Base-by-base conservation (phyloP, 163 green algal genomes). In the Picocystis sp. region DNA sequence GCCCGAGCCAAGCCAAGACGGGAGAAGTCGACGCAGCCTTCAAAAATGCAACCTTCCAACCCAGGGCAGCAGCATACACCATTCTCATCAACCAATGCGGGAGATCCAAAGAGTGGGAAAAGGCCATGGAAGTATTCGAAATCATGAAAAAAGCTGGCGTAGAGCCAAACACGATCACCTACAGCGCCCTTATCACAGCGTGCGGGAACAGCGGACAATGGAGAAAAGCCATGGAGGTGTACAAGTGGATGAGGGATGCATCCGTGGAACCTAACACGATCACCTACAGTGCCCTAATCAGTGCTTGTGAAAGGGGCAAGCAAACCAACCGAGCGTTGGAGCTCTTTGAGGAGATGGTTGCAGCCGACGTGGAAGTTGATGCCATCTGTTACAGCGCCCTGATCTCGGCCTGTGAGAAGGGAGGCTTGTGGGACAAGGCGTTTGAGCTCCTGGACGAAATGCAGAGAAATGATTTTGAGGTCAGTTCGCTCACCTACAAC, bases 321-420 rank as follows among this genome's bases (percentile, higher is more conserved):
- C 63, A 81, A 25, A 92, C 81, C 80, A 55, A 71, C 52, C 69
- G 67, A 11, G 82, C 82, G 3, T 73, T 85, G 19, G 46, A 52
- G 11, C 62, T 92, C 24, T 94, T 94, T 57, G 78, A 93, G 46
- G 69, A 83, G 42, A 94, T 94, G 84, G 55, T 80, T 43, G 24
- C 57, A 11, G 56, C 50, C n/a, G 21, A 61, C 24, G 61, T 70
- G 11, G 21, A 43, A 9, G 58, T 53, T 35, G 67, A 72, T 17
- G 60, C 52, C 41, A 63, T 63, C 34, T 58, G 53, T 33, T 66
- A 66, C 45, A 69, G 60, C 57, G 50, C 35, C 21, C 11, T 66
- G 22, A 69, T 66, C 11, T 52, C 12, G 8, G 51, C 59, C 35
- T 66, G 59, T 42, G 53, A 56, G n/a, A 61, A 55, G 60, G 38